These are phyloP conservation scores for Podospora australis DNA, from an alignment of 495 filamentous ascomycete genomes.

Conservation along the genomic window DNA sequence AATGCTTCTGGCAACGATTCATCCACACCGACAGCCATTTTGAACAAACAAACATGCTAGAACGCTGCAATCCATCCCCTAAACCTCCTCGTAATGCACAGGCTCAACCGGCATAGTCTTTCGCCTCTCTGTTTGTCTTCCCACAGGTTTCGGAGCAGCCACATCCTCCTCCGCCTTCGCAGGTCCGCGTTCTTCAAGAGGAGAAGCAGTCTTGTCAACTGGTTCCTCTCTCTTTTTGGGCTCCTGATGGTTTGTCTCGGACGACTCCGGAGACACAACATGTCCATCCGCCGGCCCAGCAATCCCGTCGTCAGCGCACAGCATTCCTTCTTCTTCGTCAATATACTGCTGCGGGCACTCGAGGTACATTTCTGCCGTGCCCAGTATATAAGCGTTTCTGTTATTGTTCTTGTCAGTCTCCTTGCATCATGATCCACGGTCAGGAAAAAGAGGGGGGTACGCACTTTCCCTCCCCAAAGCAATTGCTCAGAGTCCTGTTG, in stretches of 20 bases:
- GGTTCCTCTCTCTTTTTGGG: neutral
- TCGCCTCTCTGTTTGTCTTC: neutral
- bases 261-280: neutral
- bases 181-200: neutral
- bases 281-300: neutral
- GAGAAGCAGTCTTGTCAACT: neutral
- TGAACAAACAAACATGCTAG: too few relatives aligned
- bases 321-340: neutral
- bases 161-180: neutral
- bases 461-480: neutral
- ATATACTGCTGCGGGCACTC: neutral
- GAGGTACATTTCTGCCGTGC: conserved; percentile 1
- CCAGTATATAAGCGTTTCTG: neutral
- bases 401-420: neutral
- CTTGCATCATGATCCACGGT: neutral
- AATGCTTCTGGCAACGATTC: too few relatives aligned
- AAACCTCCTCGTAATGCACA: neutral
- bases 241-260: neutral
- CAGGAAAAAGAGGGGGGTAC: neutral
- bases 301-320: conserved; percentile 1
- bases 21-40: too few relatives aligned
- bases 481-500: neutral
- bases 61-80: too few relatives aligned
- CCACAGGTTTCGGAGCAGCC: neutral
- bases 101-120: neutral